Percentiles rank a stretch among this genome's conserved stretches.
phyloP scores from a whole-genome alignment of 2,329 filamentous ascomycete species.

The Tricladium varicosporioides region DNA sequence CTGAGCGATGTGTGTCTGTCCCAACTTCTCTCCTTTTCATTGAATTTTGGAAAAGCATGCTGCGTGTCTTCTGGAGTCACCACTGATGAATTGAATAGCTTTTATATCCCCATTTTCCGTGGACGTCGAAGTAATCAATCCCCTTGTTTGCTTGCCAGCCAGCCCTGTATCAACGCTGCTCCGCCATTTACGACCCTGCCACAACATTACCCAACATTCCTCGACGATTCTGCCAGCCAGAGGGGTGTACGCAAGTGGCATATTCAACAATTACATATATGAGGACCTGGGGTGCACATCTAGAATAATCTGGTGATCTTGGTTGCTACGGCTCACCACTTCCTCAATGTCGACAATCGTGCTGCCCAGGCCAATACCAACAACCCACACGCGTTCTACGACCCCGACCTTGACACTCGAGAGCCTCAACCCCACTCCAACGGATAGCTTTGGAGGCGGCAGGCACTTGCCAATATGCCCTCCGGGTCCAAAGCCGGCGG shows the following conservation, averaged over 20 bases:
- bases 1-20: neutral
- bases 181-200: neutral
- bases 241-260: neutral
- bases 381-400: constrained; percentile 38
- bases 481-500: constrained; percentile 64
- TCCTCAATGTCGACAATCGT: constrained; percentile 34
- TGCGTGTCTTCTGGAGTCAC: neutral
- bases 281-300: neutral
- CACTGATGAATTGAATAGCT: neutral
- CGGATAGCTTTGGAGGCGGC: constrained; percentile 41
- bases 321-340: neutral
- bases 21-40: neutral
- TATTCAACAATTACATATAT: neutral
- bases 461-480: constrained; percentile 84
- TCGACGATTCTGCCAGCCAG: neutral
- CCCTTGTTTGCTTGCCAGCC: neutral
- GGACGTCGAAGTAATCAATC: neutral
- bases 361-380: constrained; percentile 30
- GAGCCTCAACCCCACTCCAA: constrained; percentile 48
- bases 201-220: neutral
- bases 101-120: neutral
- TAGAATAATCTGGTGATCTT: neutral
- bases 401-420: constrained; percentile 51
- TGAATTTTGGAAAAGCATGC: neutral
- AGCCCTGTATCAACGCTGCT: neutral